phyloP scores from a whole-genome alignment of 2,329 filamentous ascomycete genomes.

The Lecanosticta acicola region DNA sequence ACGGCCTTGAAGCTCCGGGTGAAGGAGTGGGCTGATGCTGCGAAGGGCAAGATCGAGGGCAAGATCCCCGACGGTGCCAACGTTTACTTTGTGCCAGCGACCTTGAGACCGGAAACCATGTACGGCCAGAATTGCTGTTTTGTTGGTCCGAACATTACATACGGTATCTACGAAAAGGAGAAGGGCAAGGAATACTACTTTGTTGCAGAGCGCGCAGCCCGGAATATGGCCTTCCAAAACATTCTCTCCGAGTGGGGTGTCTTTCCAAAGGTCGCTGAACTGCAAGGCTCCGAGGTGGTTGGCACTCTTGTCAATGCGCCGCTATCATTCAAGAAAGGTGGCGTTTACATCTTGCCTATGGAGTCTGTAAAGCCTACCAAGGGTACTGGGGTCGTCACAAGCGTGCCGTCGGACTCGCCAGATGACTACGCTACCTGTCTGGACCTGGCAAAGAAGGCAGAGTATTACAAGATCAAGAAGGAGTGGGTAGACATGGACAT shows the following conservation, averaged over 20 bases:
- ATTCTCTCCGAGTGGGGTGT: constrained; percentile 73
- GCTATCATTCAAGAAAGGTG: constrained; percentile 75
- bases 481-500: constrained; percentile 94
- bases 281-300: constrained; percentile 72
- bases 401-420: constrained; percentile 88
- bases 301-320: constrained; percentile 88
- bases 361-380: constrained; percentile 86
- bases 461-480: constrained; percentile 93
- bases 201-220: constrained; percentile 72
- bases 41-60: constrained; percentile 63
- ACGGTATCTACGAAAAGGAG: constrained; percentile 74
- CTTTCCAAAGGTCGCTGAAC: constrained; percentile 66
- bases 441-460: constrained; percentile 89
- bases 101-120: constrained; percentile 94
- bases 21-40: constrained; percentile 77
- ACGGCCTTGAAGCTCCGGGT: constrained; percentile 87
- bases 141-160: constrained; percentile 81
- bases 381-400: constrained; percentile 94
- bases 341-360: constrained; percentile 90
- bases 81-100: constrained; percentile 87
- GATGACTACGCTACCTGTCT: constrained; percentile 88
- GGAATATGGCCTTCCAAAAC: constrained; percentile 95
- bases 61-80: constrained; percentile 74
- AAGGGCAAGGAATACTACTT: constrained; percentile 67
- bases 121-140: constrained; percentile 97